phyloP scores from a whole-genome alignment of 768 basidiomycete species.

The Rhodotorula taiwanensis region DNA sequence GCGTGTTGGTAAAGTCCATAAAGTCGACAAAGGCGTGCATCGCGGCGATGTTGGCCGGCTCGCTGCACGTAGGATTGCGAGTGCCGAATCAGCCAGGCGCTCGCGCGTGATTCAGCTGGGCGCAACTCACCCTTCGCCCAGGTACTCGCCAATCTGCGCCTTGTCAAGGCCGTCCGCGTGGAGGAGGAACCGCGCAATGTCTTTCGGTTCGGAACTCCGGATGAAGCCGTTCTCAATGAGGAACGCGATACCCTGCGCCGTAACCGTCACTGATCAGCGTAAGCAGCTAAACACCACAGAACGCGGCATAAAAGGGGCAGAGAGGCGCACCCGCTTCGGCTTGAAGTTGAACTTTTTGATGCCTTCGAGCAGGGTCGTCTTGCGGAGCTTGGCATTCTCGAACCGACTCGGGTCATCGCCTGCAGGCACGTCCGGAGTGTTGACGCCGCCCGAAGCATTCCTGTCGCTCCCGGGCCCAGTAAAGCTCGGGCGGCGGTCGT shows the following conservation, averaged over 20 bases:
- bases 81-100: background rate
- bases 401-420: conserved; percentile 86
- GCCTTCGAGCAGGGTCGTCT: conserved; percentile 87
- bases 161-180: conserved; percentile 89
- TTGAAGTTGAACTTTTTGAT: conserved; percentile 98
- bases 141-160: conserved; percentile 92
- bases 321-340: conserved; percentile 77
- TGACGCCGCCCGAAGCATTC: conserved; percentile 48
- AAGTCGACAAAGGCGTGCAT: conserved; percentile 98
- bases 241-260: conserved; percentile 71
- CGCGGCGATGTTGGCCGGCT: conserved; percentile 76
- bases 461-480: background rate
- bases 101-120: background rate
- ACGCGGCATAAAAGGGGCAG: background rate
- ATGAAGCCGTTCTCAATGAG: conserved; percentile 85
- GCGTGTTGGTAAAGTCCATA: conserved; percentile 71
- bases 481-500: background rate
- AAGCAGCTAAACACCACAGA: background rate
- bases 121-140: conserved; percentile 80
- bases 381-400: conserved; percentile 92
- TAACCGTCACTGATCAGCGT: background rate
- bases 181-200: conserved; percentile 77
- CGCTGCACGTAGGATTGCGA: conserved; percentile 50
- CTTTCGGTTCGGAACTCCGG: conserved; percentile 59
- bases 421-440: conserved; percentile 58